Base-by-base conservation (phyloP, 2,329 filamentous ascomycete genomes). In the Paecilomyces sp. region DNA sequence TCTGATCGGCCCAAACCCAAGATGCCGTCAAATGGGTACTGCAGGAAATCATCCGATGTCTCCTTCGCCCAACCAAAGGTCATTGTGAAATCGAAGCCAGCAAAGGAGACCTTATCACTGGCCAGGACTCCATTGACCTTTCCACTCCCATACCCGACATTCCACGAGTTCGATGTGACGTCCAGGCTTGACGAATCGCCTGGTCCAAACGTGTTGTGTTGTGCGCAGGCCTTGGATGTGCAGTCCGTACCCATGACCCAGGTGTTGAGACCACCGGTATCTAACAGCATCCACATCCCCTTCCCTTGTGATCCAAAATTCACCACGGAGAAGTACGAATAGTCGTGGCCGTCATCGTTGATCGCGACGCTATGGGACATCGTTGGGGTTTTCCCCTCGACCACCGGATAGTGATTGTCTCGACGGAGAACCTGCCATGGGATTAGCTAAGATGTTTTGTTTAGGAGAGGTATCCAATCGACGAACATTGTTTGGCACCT, bases 11-110 rank as follows among this genome's bases (percentile, higher is more conserved):
- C 88, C 25, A 96, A 77, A 3, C 91, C 92, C 2, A 96, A 77
- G 55, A 96, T 95, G 25, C 92, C 92, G 71, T 96, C 92, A 74
- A 96, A 92, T 1, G 90, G 88, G 67, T 93, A 96, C 57, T 83
- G 82, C 30, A 79, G 75, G 72, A 96, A 96, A 63, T 94, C 87
- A 57, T 85, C 75, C 0, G 90, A 91, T 1, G 89, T 89, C 25
- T 82, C 82, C 34, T 82, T 83, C 24, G 89, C 90, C 61, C 92
- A 75, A 3, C 92, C 92, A 67, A 96, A 90, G 2, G 84, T 79
- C 66, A 91, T 81, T 1, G 81, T 72, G 13, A 91, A 70, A 51
- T 80, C 83, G 62, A 92, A 79, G 15, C 84, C 85, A 1, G 86
- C 89, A 64, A 96, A 76, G 3, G 80, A 79, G 24, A 94, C 70